These are phyloP conservation scores for Penicillium alfredii DNA, from an alignment of 495 filamentous ascomycete species.

Conservation along the genomic window DNA sequence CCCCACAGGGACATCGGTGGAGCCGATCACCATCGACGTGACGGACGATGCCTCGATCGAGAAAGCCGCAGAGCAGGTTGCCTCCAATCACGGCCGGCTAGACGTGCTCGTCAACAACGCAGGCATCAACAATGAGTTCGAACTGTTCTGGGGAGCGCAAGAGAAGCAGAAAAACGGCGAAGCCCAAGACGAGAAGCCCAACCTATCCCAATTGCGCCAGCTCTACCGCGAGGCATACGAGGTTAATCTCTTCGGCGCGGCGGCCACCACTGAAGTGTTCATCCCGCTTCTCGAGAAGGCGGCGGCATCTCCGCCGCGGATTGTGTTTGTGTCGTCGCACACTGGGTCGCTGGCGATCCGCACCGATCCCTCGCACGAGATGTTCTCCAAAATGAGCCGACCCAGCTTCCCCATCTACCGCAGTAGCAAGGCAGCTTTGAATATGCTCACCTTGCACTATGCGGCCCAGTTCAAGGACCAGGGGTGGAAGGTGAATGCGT, in stretches of 20 bases:
- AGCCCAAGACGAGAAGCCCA: constrained; percentile 1
- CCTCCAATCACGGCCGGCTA: constrained; percentile 21
- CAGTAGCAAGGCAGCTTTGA: constrained; percentile 35
- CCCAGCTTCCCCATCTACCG: constrained; percentile 19
- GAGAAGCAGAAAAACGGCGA: not conserved
- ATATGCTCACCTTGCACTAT: constrained; percentile 32
- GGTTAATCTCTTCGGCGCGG: constrained; percentile 37
- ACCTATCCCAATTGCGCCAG: constrained; percentile 18
- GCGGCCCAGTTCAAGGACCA: constrained; percentile 15
- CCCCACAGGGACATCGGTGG: constrained; percentile 11
- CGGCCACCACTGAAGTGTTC: constrained; percentile 36
- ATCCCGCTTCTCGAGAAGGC: constrained; percentile 40
- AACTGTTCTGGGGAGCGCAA: constrained; percentile 8
- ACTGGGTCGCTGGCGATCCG: constrained; percentile 27
- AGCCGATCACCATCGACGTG: constrained; percentile 36
- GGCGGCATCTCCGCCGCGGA: constrained; percentile 20
- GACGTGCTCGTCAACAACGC: constrained; percentile 40
- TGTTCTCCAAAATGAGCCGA: constrained; percentile 8
- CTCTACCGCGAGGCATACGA: constrained; percentile 30
- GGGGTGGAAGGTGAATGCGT: constrained; percentile 25
- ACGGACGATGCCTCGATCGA: constrained; percentile 32
- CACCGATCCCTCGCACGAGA: constrained; percentile 3
- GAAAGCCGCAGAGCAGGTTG: constrained; percentile 27
- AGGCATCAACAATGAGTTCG: constrained; percentile 30
- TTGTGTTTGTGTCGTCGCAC: constrained; percentile 37